Conservation (phyloP, 176 grass and related monocot genomes). For the Aegilops sharonensis region DNA sequence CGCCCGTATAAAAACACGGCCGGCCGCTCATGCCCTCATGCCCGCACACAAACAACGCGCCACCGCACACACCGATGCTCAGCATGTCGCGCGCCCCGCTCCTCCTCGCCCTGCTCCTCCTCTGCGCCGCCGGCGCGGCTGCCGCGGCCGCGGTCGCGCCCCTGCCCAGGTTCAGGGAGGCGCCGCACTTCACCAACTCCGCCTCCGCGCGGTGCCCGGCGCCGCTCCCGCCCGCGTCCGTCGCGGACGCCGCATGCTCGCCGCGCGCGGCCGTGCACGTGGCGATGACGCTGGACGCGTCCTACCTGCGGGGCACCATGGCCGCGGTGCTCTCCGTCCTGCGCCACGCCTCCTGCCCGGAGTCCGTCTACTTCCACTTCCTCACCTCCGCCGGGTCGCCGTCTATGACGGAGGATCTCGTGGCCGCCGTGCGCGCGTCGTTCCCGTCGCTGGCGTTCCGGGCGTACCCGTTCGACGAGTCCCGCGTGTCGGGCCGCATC, state of each 20-base stretch:
- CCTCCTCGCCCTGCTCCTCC: not conserved
- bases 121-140: constrained; percentile 8
- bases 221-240: constrained; percentile 29
- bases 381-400: constrained; percentile 15
- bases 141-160: not conserved
- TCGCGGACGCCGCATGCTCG: constrained; percentile 15
- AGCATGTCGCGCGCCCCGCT: not conserved
- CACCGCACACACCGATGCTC: not conserved
- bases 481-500: constrained; percentile 66
- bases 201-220: constrained; percentile 30
- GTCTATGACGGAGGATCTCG: constrained; percentile 14
- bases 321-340: constrained; percentile 79
- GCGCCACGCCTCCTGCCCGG: constrained; percentile 71
- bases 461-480: constrained; percentile 76
- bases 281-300: constrained; percentile 82
- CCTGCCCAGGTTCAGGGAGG: constrained; percentile 36
- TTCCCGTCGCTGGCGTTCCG: constrained; percentile 80
- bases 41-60: not conserved
- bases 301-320: constrained; percentile 74
- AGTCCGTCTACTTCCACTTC: constrained; percentile 84
- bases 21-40: not conserved
- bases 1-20: constrained; percentile 20
- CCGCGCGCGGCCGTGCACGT: constrained; percentile 79
- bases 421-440: constrained; percentile 51
- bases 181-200: constrained; percentile 53